Conservation (phyloP, 2,329 filamentous ascomycete species). For the Diaporthe vexans region DNA sequence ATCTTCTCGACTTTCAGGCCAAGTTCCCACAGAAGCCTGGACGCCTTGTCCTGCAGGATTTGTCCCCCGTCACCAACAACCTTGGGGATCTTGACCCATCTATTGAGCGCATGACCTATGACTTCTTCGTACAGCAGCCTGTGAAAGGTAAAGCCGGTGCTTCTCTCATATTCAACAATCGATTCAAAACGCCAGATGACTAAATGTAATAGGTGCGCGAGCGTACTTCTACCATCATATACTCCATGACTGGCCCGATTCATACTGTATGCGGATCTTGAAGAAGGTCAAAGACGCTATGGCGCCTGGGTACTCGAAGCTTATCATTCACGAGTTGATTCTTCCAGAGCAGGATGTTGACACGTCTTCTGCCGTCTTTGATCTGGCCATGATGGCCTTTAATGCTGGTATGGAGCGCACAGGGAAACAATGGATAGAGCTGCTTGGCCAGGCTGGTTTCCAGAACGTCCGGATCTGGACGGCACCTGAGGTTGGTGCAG, state of each 20-base stretch:
- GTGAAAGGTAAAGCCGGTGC: conserved; percentile 48
- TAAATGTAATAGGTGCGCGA: conserved; percentile 46
- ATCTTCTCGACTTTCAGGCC: conserved; percentile 41
- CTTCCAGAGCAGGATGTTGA: conserved; percentile 46
- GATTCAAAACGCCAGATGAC: background rate
- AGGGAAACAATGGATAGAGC: conserved; percentile 45
- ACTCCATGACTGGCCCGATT: conserved; percentile 55
- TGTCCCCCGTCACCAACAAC: conserved; percentile 38
- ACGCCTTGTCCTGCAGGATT: conserved; percentile 46
- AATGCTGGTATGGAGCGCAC: conserved; percentile 49
- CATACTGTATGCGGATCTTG: conserved; percentile 51
- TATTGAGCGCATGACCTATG: conserved; percentile 51
- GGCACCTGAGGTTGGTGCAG: conserved; percentile 44
- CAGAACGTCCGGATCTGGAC: conserved; percentile 45
- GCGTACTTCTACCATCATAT: conserved; percentile 51
- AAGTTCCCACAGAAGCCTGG: conserved; percentile 25
- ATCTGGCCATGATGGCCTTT: conserved; percentile 52
- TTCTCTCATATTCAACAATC: too few relatives aligned
- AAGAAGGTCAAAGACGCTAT: conserved; percentile 47
- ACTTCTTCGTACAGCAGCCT: conserved; percentile 52
- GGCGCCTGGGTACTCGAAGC: conserved; percentile 52
- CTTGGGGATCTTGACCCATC: conserved; percentile 42
- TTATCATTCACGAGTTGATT: conserved; percentile 52
- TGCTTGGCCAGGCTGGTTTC: conserved; percentile 45
- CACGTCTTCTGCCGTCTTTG: conserved; percentile 45